Percentiles rank a stretch among this genome's conserved stretches.
Conservation (phyloP, 2,329 filamentous ascomycete species). For the Stagonosporopsis cucurbitacearum region DNA sequence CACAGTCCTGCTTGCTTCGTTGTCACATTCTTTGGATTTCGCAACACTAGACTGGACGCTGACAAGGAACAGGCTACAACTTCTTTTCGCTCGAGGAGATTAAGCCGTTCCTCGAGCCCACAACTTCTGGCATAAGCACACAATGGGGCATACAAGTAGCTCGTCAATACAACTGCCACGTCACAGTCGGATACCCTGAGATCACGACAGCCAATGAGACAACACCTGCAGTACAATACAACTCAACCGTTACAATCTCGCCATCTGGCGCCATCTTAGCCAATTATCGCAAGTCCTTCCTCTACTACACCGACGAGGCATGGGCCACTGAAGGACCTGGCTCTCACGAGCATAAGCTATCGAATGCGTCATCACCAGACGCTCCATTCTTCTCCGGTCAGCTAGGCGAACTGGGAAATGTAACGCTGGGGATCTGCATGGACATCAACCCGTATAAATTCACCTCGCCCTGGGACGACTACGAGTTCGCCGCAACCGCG, state of each 20-base stretch:
- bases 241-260: conserved; percentile 65
- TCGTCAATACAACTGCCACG: conserved; percentile 69
- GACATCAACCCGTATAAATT: conserved; percentile 70
- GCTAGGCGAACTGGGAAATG: conserved; percentile 46
- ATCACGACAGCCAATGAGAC: conserved; percentile 35
- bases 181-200: conserved; percentile 78
- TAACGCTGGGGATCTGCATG: conserved; percentile 60
- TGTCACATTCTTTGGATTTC: not conserved
- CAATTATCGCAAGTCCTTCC: conserved; percentile 69
- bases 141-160: conserved; percentile 75
- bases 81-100: conserved; percentile 75
- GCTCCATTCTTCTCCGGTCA: conserved; percentile 46
- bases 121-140: conserved; percentile 69
- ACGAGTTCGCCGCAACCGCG: conserved; percentile 65
- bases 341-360: conserved; percentile 29
- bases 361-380: conserved; percentile 27
- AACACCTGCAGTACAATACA: conserved; percentile 56
- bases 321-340: conserved; percentile 63
- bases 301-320: conserved; percentile 71
- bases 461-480: conserved; percentile 62
- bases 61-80: conserved; percentile 68
- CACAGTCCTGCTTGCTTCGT: not conserved
- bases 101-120: conserved; percentile 70
- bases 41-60: not conserved
- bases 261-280: conserved; percentile 60